A percentile compares a stretch with the other conserved stretches of the same genome.
phyloP scores from a whole-genome alignment of 2,329 filamentous ascomycete genomes.

The Stagonosporopsis chrysanthemi region DNA sequence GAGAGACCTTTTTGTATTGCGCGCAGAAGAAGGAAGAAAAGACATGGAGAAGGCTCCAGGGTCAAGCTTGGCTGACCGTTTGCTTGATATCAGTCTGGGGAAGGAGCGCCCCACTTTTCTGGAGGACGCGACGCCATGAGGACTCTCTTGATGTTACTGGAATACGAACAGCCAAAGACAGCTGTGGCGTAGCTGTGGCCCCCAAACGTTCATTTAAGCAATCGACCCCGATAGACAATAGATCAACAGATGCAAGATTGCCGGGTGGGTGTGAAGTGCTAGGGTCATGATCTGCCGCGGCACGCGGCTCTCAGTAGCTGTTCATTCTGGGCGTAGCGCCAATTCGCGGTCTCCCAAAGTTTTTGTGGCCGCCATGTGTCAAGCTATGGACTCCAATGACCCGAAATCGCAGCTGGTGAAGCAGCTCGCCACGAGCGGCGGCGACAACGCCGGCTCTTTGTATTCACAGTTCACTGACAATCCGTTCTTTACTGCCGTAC shows the following conservation, averaged over 20 bases:
- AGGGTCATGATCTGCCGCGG: constrained; percentile 8
- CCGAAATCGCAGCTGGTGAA: constrained; percentile 48
- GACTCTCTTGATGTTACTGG: neutral
- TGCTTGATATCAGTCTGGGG: constrained; percentile 16
- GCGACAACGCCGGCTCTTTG: constrained; percentile 49
- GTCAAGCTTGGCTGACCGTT: constrained; percentile 2
- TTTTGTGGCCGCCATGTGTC: constrained; percentile 16
- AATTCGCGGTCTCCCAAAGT: constrained; percentile 18
- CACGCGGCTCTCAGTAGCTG: constrained; percentile 8
- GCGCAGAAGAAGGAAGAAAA: constrained; percentile 10
- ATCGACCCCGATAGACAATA: neutral
- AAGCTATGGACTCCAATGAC: constrained; percentile 49
- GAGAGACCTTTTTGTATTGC: constrained; percentile 14
- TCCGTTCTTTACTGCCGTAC: constrained; percentile 63
- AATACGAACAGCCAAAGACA: neutral
- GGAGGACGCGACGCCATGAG: constrained; percentile 6
- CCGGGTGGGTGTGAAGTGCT: neutral
- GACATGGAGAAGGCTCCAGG: constrained; percentile 6
- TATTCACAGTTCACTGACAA: constrained; percentile 58
- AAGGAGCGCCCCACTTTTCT: constrained; percentile 21
- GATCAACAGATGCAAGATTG: neutral
- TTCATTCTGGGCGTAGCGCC: constrained; percentile 26
- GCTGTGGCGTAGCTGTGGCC: neutral
- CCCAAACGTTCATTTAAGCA: neutral
- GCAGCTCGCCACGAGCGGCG: constrained; percentile 40